Base-by-base conservation (phyloP, 202 grass and related monocot genomes). In the Saccharum hybrid region DNA sequence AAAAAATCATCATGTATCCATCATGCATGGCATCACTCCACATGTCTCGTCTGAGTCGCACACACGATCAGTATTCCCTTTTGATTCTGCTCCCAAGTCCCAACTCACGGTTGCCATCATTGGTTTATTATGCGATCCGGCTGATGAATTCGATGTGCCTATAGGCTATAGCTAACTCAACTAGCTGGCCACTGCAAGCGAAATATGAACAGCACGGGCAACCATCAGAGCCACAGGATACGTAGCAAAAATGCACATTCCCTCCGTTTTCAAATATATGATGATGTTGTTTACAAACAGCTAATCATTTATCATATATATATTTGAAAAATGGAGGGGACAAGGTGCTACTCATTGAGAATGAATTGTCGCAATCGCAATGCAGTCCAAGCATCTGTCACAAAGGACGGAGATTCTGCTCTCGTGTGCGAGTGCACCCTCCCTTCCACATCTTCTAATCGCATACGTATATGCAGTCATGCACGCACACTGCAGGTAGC, bases 21-120 rank as follows among this genome's bases (percentile, higher is more conserved):
- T 76, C 87, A 90, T 90, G 88, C 68, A 14, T 74, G 23, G 30
- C 88, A 86, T 74, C 76, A 86, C 83, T 78, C 30, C 57, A 1
- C 72, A 86, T 67, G 59, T 45, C 71, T 40, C 37, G 45, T 57
- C 6, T 46, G 60, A 86, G 66, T 86, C 40, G 88, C 57, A 41
- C 66, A 72, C 83, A 89, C 82, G 86, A 75, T n/a, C 38, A 4
- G 12, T 33, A 21, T 46, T 3, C 7, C 11, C 41, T 28, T 8
- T 8, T 12, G 21, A 22, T 41, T 15, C 4, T 45, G 67, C 37
- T 23, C 67, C 10, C 37, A 68, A 21, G 18, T 38, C 65, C 10
- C 37, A 68, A 21, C 36, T 38, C 65, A 67, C 34, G 34, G 3
- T 67, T 67, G 64, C 8, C 1, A 9, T 6, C 5, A 34, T 67